Conservation (phyloP, 2,329 filamentous ascomycete species). For the Paraconiothyrium brasiliense region DNA sequence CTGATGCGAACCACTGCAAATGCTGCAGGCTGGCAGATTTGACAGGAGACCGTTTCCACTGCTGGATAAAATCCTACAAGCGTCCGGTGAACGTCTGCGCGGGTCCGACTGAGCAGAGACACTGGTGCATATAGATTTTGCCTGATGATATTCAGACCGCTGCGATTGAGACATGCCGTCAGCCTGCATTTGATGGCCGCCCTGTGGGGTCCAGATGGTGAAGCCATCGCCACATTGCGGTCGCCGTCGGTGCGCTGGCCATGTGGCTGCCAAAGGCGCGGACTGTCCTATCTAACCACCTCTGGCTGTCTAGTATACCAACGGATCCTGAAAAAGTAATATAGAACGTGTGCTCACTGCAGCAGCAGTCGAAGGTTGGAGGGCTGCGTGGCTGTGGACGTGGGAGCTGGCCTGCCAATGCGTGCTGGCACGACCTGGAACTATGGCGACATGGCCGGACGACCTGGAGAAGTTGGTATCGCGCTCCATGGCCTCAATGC, state of each 20-base stretch:
- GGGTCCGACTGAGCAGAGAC: neutral
- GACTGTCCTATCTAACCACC: constrained; percentile 19
- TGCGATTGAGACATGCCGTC: constrained; percentile 23
- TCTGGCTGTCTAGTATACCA: constrained; percentile 14
- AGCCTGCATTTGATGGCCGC: constrained; percentile 28
- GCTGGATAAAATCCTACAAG: neutral
- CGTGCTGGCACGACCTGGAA: constrained; percentile 26
- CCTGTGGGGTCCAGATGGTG: constrained; percentile 29
- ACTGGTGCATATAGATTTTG: neutral
- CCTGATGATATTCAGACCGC: constrained; percentile 8
- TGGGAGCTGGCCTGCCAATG: constrained; percentile 29
- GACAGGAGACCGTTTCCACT: constrained; percentile 23
- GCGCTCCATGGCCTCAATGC: constrained; percentile 37
- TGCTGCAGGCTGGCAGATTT: constrained; percentile 31
- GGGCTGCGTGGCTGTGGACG: constrained; percentile 25
- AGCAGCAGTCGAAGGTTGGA: constrained; percentile 38
- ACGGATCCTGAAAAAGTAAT: constrained; percentile 22
- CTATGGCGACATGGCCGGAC: constrained; percentile 29
- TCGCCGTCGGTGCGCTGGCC: constrained; percentile 27
- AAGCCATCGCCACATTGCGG: constrained; percentile 14
- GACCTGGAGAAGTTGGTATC: constrained; percentile 31
- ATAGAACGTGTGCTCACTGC: constrained; percentile 23
- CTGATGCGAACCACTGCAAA: constrained; percentile 42
- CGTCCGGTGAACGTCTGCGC: neutral
- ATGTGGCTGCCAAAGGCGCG: constrained; percentile 31